These are phyloP conservation scores for Apophysomyces elegans DNA, from an alignment of 371 early-diverging fungal species.

Conservation along the genomic window DNA sequence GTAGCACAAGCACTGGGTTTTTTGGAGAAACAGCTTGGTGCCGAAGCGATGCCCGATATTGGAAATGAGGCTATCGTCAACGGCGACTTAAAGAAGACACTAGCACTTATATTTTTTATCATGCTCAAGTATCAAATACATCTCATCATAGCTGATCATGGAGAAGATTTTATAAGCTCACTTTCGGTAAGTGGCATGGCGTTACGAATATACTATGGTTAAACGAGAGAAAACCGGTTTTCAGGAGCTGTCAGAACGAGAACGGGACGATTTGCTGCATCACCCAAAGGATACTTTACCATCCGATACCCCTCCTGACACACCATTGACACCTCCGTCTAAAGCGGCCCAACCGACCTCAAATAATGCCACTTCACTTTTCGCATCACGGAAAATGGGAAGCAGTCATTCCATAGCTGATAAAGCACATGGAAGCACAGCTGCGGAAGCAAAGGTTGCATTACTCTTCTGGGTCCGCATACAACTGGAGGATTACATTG, in stretches of 20 bases:
- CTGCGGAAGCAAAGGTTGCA: constrained; percentile 54
- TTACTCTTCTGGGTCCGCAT: constrained; percentile 71
- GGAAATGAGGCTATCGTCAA: constrained; percentile 84
- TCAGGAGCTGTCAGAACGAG: constrained; percentile 12
- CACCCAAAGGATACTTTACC: constrained; percentile 6
- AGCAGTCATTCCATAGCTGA: constrained; percentile 15
- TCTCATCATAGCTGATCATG: constrained; percentile 1
- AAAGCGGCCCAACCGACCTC: constrained; percentile 9
- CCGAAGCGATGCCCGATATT: constrained; percentile 70
- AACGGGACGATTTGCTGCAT: constrained; percentile 9
- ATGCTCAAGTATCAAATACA: constrained; percentile 74
- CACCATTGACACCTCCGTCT: constrained; percentile 15
- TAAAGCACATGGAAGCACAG: constrained; percentile 10
- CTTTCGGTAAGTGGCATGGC: constrained; percentile 6
- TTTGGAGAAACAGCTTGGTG: constrained; percentile 62
- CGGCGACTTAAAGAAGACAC: constrained; percentile 81
- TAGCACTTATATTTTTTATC: constrained; percentile 80
- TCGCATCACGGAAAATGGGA: constrained; percentile 20
- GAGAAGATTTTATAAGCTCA: constrained; percentile 1
- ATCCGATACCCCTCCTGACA: constrained; percentile 10
- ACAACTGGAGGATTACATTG: constrained; percentile 61
- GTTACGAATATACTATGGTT: not conserved
- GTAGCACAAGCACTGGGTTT: constrained; percentile 73
- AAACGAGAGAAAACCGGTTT: constrained; percentile 7
- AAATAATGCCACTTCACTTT: constrained; percentile 22